Evolutionary conservation across 129 eudicot genomes (phyloP), one percentile per base, ranked within the genome.

Genomic region (Mikania micrantha): DNA sequence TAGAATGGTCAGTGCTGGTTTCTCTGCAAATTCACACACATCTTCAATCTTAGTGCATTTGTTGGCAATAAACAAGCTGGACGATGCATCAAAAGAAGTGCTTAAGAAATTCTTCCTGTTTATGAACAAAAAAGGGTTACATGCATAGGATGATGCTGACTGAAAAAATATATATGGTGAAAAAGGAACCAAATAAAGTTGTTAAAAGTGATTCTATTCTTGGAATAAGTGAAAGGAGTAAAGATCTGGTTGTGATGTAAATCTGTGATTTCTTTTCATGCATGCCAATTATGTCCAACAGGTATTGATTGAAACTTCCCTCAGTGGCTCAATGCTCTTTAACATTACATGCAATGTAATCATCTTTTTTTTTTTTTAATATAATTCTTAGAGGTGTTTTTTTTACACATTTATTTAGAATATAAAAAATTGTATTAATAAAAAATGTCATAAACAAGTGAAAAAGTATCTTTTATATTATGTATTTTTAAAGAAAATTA

Each of bases 1-100:
- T 10, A 38, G 25, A 50, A 78, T 78, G 83, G 6, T 39, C 49
- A 64, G 49, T 29, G 70, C 28, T 45, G 83, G 79, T 47, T 73
- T 78, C 44, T 39, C 67, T 25, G 71, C 53, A 35, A 28, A 38
- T 73, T 13, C 61, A 16, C 7, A n/a, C 31, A 78, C 75, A 15
- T 16, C 60, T 28, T 8, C 25, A 13, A 22, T 49, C n/a, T 12
- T 73, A n/a, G 63, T 60, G 63, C 11, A 41, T 2, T 73, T 67
- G 60, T 32, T 73, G 70, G 32, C 16, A 4, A 48, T 11, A 27
- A 35, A 60, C 19, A 29, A n/a, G 58, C 32, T 78, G 58, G 65
- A 73, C 49, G 21, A 41, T 41, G 63, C 59, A 39, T 28, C 44
- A 4, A 66, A 64, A 53, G 27, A 35, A 20, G 44, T 66, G 24